Percentiles rank a stretch among this genome's conserved stretches.
Evolutionary conservation across 169 alveolate species (phyloP).

Genomic region (Eimeria acervulina): DNA sequence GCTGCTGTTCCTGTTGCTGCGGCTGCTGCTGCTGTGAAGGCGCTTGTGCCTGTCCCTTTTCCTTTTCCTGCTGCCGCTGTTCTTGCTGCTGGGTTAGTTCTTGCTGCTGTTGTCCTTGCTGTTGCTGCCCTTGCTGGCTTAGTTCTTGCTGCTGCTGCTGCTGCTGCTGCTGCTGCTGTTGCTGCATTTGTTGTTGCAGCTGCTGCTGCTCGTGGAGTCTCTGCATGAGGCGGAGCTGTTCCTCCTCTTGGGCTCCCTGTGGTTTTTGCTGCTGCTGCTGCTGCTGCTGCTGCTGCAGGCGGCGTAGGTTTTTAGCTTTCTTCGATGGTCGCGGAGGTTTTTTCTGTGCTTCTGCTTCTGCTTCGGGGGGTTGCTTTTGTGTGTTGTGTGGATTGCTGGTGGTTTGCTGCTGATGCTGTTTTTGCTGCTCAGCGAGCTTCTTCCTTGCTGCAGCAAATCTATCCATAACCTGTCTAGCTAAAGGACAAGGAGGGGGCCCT

Average conservation of each 20-base stretch:
- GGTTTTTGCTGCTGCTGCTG: not conserved
- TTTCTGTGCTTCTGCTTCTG: not conserved
- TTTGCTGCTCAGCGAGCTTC: not conserved
- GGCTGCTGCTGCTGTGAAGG: not conserved
- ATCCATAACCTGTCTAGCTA: slow-evolving; percentile 30
- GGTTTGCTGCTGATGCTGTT: not conserved
- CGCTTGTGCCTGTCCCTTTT: not conserved
- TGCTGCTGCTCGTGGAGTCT: not conserved
- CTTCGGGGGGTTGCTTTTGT: not conserved
- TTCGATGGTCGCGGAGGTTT: not conserved
- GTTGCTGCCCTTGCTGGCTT: not conserved
- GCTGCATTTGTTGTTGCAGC: not conserved
- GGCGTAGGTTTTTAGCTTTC: not conserved
- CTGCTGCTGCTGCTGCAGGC: not conserved
- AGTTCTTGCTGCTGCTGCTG: not conserved
- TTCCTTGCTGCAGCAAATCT: not conserved
- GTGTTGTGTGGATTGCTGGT: not conserved
- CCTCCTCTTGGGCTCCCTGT: not conserved
- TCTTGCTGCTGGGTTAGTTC: not conserved
- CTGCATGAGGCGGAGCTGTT: not conserved
- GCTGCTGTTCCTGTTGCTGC: slow-evolving; percentile 6
- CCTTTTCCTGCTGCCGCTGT: slow-evolving; percentile 1
- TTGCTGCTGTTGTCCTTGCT: not conserved
- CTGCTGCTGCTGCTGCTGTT: slow-evolving; percentile 7
- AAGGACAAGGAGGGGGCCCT: slow-evolving; percentile 45